Evolutionary conservation across 306 rosid genomes (phyloP).

Genomic region (Acacia crassicarpa): DNA sequence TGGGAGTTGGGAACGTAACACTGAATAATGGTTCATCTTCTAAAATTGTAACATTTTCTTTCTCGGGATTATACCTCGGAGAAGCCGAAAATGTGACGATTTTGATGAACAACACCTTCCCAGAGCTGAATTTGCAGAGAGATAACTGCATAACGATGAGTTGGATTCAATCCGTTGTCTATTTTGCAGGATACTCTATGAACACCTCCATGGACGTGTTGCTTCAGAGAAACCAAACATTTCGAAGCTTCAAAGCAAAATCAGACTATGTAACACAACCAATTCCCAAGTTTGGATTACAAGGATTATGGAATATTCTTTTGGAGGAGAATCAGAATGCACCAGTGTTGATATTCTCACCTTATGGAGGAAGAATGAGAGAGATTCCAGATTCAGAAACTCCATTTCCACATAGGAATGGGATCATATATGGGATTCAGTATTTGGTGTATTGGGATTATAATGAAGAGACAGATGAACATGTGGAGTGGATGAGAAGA

Average conservation of each 20-base stretch:
- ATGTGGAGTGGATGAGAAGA: constrained; percentile 17
- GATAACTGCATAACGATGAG: constrained; percentile 19
- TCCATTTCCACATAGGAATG: constrained; percentile 38
- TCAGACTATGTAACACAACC: constrained; percentile 38
- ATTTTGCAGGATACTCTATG: constrained; percentile 7
- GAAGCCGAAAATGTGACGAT: not conserved
- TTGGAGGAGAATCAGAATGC: not conserved
- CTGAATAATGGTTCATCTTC: not conserved
- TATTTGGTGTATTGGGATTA: constrained; percentile 7
- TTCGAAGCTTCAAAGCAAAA: constrained; percentile 25
- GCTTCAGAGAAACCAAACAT: constrained; percentile 26
- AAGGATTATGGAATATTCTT: constrained; percentile 32
- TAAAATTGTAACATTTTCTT: constrained; percentile 9
- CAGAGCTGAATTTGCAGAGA: constrained; percentile 21
- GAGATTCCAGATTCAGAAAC: constrained; percentile 31
- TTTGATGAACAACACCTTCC: constrained; percentile 13
- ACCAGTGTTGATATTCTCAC: not conserved
- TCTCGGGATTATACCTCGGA: constrained; percentile 38
- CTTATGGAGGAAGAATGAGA: constrained; percentile 43
- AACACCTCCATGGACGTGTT: constrained; percentile 29
- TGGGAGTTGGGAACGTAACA: not conserved
- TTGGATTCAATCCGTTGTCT: constrained; percentile 36
- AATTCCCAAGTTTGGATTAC: constrained; percentile 16
- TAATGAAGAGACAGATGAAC: not conserved
- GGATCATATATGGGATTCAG: constrained; percentile 30